Evolutionary conservation across 2,329 filamentous ascomycete species (phyloP).

Genomic region (Ophiostoma angusticollis): DNA sequence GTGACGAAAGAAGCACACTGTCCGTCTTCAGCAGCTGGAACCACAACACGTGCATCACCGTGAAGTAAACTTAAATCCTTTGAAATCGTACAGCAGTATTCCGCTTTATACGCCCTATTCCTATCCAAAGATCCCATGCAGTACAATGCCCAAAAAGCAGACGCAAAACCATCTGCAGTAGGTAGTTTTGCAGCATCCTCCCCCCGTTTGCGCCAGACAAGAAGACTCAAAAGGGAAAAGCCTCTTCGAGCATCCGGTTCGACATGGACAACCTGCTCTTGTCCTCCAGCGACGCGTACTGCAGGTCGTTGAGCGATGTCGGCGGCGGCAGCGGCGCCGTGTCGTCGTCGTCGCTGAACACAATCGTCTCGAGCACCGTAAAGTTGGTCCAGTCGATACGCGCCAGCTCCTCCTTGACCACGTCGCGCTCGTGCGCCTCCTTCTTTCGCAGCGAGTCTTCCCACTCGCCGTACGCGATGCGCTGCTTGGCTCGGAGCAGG

Average conservation of each 20-base stretch:
- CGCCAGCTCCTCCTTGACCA: constrained; percentile 62
- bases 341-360: constrained; percentile 83
- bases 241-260: constrained; percentile 82
- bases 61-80: too few species aligned
- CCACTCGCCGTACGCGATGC: constrained; percentile 76
- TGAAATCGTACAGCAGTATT: too few species aligned
- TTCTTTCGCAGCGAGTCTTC: constrained; percentile 82
- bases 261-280: constrained; percentile 82
- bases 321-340: constrained; percentile 76
- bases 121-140: too few species aligned
- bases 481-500: constrained; percentile 66
- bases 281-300: constrained; percentile 89
- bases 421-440: constrained; percentile 72
- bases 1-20: too few species aligned
- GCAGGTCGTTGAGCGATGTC: constrained; percentile 77
- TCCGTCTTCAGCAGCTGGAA: too few species aligned
- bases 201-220: too few species aligned
- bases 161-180: too few species aligned
- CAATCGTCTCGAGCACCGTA: constrained; percentile 84
- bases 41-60: too few species aligned
- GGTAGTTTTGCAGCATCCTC: too few species aligned
- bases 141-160: too few species aligned
- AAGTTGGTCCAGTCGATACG: constrained; percentile 99
- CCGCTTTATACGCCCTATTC: too few species aligned
- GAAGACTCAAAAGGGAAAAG: constrained; percentile 69